phyloP scores from a whole-genome alignment of 2,329 filamentous ascomycete genomes.

The Hypoxylon sp. region DNA sequence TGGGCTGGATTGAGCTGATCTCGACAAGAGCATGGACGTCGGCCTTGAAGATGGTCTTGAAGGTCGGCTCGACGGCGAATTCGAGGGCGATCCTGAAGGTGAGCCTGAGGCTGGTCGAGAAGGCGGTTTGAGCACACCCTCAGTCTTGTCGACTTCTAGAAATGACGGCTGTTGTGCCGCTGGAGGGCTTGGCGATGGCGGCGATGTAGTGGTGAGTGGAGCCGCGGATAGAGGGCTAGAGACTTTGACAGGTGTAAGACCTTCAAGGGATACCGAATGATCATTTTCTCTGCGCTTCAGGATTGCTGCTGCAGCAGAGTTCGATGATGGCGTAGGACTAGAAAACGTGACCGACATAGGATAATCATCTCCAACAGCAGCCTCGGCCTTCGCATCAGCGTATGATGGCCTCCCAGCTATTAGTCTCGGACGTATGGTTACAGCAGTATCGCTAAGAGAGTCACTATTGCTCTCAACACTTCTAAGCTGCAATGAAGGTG shows the following conservation, averaged over 20 bases:
- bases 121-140: slow-evolving; percentile 28
- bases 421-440: slow-evolving; percentile 51
- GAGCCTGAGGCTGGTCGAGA: slow-evolving; percentile 37
- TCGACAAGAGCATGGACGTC: slow-evolving; percentile 34
- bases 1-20: slow-evolving; percentile 50
- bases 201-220: slow-evolving; percentile 39
- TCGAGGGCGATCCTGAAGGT: slow-evolving; percentile 30
- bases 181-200: slow-evolving; percentile 31
- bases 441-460: slow-evolving; percentile 46
- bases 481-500: slow-evolving; percentile 52
- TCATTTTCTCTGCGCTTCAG: slow-evolving; percentile 53
- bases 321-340: slow-evolving; percentile 54
- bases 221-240: slow-evolving; percentile 49
- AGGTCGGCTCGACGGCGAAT: slow-evolving; percentile 28
- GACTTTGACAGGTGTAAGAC: slow-evolving; percentile 50
- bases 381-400: slow-evolving; percentile 53
- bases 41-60: slow-evolving; percentile 46
- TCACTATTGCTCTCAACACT: slow-evolving; percentile 23
- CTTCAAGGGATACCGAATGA: slow-evolving; percentile 48
- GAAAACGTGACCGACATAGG: slow-evolving; percentile 53
- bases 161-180: slow-evolving; percentile 21
- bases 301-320: slow-evolving; percentile 55
- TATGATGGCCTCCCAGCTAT: slow-evolving; percentile 56
- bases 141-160: slow-evolving; percentile 16
- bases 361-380: slow-evolving; percentile 49